Percentiles rank a stretch among this genome's conserved stretches.
phyloP scores from a whole-genome alignment of 257 asterid genomes.

The Cinchona pubescens region DNA sequence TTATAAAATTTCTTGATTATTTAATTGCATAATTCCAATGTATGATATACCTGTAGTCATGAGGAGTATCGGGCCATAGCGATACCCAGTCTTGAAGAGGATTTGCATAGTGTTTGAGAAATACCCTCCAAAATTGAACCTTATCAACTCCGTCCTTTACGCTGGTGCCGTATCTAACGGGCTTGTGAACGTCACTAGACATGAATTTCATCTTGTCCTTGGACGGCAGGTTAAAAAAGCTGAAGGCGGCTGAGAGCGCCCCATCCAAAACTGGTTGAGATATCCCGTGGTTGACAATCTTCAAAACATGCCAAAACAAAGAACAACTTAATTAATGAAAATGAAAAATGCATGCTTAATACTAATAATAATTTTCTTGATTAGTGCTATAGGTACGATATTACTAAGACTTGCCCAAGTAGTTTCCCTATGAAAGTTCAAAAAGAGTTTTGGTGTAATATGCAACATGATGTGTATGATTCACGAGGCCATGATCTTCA shows the following conservation, averaged over 20 bases:
- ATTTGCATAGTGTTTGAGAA: constrained; percentile 56
- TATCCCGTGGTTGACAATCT: constrained; percentile 53
- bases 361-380: no score
- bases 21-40: not conserved
- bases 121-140: constrained; percentile 41
- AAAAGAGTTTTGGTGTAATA: no score
- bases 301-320: not conserved
- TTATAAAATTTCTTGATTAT: no score
- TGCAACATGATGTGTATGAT: no score
- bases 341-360: no score
- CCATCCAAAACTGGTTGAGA: constrained; percentile 31
- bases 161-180: constrained; percentile 44
- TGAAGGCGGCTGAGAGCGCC: constrained; percentile 29
- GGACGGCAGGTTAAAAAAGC: constrained; percentile 36
- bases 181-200: constrained; percentile 38
- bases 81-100: constrained; percentile 44
- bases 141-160: constrained; percentile 39
- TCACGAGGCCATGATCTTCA: not conserved
- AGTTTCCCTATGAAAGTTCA: no score
- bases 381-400: no score
- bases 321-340: no score
- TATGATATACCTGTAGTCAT: constrained; percentile 50
- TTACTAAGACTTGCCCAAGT: no score
- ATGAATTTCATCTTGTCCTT: constrained; percentile 33
- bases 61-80: constrained; percentile 46